phyloP scores from a whole-genome alignment of 2,329 filamentous ascomycete species.

The Penicillium sp. region DNA sequence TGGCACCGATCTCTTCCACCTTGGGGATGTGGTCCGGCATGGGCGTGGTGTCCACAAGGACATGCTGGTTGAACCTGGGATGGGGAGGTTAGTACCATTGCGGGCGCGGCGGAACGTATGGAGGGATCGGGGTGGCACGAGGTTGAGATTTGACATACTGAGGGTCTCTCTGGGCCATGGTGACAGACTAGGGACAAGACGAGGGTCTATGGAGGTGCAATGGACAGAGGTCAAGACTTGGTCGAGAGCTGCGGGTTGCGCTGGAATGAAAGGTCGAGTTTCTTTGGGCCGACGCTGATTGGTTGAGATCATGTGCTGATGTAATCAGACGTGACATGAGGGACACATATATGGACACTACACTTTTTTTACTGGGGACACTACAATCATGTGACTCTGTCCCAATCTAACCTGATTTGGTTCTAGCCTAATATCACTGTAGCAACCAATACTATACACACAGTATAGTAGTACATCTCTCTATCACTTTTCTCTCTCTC shows the following conservation, averaged over 20 bases:
- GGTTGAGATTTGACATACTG: conserved; percentile 21
- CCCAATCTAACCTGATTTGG: no score
- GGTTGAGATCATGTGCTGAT: conserved; percentile 20
- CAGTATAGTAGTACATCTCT: no score
- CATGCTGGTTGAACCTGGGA: conserved; percentile 82
- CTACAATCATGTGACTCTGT: no score
- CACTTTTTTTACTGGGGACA: no score
- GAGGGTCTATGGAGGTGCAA: conserved; percentile 13
- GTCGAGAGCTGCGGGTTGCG: conserved; percentile 25
- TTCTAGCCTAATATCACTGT: no score
- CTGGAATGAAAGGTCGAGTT: conserved; percentile 32
- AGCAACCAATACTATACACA: no score
- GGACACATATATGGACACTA: no score
- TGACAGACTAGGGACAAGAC: conserved; percentile 19
- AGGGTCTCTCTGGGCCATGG: conserved; percentile 31
- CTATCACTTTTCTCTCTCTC: no score
- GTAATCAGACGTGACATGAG: conserved; percentile 12
- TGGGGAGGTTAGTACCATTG: conserved; percentile 20
- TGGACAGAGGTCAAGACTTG: conserved; percentile 18
- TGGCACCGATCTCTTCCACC: conserved; percentile 88
- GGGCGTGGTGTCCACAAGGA: conserved; percentile 92
- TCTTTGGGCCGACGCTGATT: conserved; percentile 33
- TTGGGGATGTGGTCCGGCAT: conserved; percentile 86
- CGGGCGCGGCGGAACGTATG: not conserved
- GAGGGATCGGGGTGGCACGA: not conserved